Conservation (phyloP, 1,284 basidiomycete species). For the Farysia itapuensis region DNA sequence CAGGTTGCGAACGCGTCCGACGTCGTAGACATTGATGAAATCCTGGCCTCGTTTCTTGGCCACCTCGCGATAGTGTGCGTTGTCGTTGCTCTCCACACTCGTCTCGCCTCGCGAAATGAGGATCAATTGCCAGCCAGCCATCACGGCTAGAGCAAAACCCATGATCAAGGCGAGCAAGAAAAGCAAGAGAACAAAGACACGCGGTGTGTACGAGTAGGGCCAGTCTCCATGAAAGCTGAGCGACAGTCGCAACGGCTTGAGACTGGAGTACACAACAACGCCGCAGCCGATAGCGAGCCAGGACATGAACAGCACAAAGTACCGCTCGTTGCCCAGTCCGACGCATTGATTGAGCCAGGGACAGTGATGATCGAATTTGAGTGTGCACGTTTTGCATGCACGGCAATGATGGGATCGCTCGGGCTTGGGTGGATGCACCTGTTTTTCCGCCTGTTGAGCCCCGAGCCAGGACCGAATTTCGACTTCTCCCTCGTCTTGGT, state of each 20-base stretch:
- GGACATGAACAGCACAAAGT: constrained; percentile 92
- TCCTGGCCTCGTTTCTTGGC: constrained; percentile 68
- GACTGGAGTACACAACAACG: constrained; percentile 38
- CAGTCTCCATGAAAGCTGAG: constrained; percentile 62
- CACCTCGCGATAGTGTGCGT: constrained; percentile 72
- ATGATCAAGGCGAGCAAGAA: constrained; percentile 72
- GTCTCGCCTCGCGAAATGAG: constrained; percentile 79
- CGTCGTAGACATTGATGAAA: constrained; percentile 88
- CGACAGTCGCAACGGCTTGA: constrained; percentile 6
- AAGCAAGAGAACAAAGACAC: constrained; percentile 68
- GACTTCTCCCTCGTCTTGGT: constrained; percentile 48
- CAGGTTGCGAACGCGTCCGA: constrained; percentile 75
- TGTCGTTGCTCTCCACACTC: constrained; percentile 85
- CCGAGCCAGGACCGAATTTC: constrained; percentile 53
- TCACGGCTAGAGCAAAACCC: constrained; percentile 75
- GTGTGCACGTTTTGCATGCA: constrained; percentile 84
- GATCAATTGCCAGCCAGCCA: constrained; percentile 79
- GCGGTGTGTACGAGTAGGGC: constrained; percentile 69
- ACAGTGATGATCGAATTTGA: constrained; percentile 71
- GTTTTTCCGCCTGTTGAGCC: constrained; percentile 28
- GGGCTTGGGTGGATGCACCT: constrained; percentile 67
- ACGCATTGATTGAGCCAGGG: constrained; percentile 95
- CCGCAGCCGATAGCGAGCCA: constrained; percentile 48
- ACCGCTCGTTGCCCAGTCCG: constrained; percentile 89
- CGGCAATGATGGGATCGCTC: constrained; percentile 93